Conservation (phyloP, 345 rosid genomes). For the Melastoma malabathricum region DNA sequence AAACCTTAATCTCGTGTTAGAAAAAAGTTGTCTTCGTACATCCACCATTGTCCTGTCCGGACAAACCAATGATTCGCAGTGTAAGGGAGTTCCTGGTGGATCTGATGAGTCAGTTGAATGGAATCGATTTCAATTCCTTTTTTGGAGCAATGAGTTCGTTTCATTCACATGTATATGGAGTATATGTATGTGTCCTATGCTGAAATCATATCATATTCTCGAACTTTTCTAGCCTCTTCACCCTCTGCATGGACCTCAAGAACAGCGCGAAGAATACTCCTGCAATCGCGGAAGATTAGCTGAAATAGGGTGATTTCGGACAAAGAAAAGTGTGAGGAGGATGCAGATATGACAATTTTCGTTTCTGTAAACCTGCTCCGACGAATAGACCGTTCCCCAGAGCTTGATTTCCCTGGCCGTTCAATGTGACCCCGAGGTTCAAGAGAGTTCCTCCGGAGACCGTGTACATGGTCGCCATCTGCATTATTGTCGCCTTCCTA, state of each 20-base stretch:
- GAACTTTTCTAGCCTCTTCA: slow-evolving; percentile 65
- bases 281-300: slow-evolving; percentile 17
- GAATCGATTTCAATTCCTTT: no score
- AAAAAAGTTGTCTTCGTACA: no score
- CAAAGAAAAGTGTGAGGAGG: neutral
- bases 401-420: slow-evolving; percentile 47
- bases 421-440: slow-evolving; percentile 69
- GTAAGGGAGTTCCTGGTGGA: no score
- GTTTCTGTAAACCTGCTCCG: slow-evolving; percentile 50
- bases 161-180: no score
- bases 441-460: slow-evolving; percentile 70
- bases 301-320: neutral
- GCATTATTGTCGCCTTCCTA: slow-evolving; percentile 62
- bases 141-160: no score
- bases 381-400: slow-evolving; percentile 68
- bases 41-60: no score
- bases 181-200: no score
- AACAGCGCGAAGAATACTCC: slow-evolving; percentile 53
- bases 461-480: slow-evolving; percentile 87
- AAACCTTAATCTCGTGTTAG: no score
- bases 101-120: no score
- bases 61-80: no score
- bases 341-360: neutral
- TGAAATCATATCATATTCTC: slow-evolving; percentile 77
- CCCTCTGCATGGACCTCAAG: slow-evolving; percentile 64